phyloP scores from a whole-genome alignment of 257 asterid species.

The Marsdenia floribunda region DNA sequence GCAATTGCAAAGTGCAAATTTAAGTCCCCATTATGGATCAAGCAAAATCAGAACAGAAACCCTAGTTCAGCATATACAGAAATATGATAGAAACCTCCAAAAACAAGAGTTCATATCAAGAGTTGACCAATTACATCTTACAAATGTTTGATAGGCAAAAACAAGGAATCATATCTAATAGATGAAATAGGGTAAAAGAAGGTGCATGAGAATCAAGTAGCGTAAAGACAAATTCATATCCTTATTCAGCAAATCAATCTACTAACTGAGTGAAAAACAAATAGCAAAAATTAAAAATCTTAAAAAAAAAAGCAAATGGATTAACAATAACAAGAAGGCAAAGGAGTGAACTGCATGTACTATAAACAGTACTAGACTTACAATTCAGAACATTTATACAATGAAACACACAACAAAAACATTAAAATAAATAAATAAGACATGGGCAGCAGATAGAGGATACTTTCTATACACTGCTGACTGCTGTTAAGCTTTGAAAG shows the following conservation, averaged over 20 bases:
- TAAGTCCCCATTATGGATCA: background rate
- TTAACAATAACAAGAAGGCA: background rate
- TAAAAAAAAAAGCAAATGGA: background rate
- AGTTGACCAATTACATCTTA: background rate
- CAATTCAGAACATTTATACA: background rate
- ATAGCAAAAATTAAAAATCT: background rate
- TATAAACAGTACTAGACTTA: background rate
- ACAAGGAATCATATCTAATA: background rate
- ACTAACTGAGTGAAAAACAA: background rate
- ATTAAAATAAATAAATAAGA: constrained; percentile 2
- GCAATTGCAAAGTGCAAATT: background rate
- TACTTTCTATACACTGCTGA: constrained; percentile 97
- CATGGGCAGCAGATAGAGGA: constrained; percentile 25
- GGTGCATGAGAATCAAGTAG: background rate
- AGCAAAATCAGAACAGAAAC: background rate
- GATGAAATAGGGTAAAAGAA: background rate
- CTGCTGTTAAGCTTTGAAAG: constrained; percentile 82
- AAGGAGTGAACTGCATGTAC: constrained; percentile 6
- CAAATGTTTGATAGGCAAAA: background rate
- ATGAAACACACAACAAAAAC: background rate
- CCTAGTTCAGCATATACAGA: background rate
- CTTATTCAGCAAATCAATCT: background rate
- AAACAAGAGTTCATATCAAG: background rate
- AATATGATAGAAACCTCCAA: background rate
- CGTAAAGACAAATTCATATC: background rate